These are phyloP conservation scores for Botryosphaeria dothidea DNA, from an alignment of 2,329 filamentous ascomycete genomes.

Conservation along the genomic window DNA sequence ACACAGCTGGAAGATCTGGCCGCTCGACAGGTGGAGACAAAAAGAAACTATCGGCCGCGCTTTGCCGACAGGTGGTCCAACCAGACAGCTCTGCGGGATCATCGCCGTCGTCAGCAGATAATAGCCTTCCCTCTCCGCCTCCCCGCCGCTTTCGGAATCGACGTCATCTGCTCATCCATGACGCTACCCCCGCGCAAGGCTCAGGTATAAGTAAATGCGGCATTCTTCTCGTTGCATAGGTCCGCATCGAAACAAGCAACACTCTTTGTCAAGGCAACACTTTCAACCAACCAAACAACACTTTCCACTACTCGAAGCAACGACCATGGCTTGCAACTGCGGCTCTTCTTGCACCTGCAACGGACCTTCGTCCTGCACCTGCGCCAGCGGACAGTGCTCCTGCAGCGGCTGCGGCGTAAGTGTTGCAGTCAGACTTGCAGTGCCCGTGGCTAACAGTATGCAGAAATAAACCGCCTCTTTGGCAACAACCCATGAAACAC, in stretches of 20 bases:
- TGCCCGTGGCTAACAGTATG: background rate
- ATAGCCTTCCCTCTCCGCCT: background rate
- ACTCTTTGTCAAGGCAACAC: background rate
- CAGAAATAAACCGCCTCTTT: background rate
- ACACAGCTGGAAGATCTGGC: background rate
- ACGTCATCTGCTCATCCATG: background rate
- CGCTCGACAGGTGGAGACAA: background rate
- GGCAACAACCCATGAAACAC: background rate
- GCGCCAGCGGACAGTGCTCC: background rate
- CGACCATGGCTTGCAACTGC: conserved; percentile 7
- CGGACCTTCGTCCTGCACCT: background rate
- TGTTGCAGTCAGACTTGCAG: background rate
- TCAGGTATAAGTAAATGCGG: background rate
- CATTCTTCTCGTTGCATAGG: background rate
- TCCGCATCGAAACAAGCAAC: background rate
- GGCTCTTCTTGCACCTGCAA: conserved; percentile 6
- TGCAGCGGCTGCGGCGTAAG: conserved; percentile 11
- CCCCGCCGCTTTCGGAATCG: background rate
- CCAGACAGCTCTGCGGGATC: background rate
- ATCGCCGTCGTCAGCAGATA: background rate
- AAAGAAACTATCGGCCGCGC: background rate
- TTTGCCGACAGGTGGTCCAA: background rate
- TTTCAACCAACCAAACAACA: background rate
- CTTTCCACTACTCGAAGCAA: background rate
- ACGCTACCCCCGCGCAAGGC: background rate